phyloP scores from a whole-genome alignment of 371 early-diverging fungal genomes.

The Mucor ambiguus region DNA sequence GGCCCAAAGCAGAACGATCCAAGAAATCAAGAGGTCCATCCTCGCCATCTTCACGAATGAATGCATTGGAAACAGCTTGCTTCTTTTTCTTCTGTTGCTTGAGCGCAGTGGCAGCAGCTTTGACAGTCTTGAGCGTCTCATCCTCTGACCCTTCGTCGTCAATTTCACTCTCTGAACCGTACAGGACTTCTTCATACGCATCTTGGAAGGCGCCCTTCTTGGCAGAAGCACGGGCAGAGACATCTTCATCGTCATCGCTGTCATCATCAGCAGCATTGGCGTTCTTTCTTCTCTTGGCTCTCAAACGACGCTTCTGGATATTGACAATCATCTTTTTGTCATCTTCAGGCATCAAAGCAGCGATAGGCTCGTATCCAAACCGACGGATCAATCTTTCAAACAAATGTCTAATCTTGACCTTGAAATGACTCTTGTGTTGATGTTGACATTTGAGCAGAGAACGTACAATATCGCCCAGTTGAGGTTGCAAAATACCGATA shows the following conservation, averaged over 20 bases:
- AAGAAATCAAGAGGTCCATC: slow-evolving; percentile 89
- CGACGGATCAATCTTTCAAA: slow-evolving; percentile 90
- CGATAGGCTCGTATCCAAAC: slow-evolving; percentile 77
- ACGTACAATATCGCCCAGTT: slow-evolving; percentile 63
- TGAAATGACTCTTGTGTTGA: slow-evolving; percentile 88
- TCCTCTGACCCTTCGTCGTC: slow-evolving; percentile 71
- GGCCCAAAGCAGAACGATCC: slow-evolving; percentile 82
- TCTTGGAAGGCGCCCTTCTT: slow-evolving; percentile 63
- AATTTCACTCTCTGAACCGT: slow-evolving; percentile 91
- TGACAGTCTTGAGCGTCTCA: slow-evolving; percentile 37
- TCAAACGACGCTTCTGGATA: slow-evolving; percentile 89
- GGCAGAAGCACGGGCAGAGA: slow-evolving; percentile 37
- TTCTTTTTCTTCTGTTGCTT: slow-evolving; percentile 53
- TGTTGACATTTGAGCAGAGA: slow-evolving; percentile 83
- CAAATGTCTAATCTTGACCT: slow-evolving; percentile 88
- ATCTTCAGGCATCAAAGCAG: slow-evolving; percentile 82
- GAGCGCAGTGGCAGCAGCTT: slow-evolving; percentile 33
- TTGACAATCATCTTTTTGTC: slow-evolving; percentile 89
- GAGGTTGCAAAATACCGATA: slow-evolving; percentile 64
- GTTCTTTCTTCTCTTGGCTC: slow-evolving; percentile 81
- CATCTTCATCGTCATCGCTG: slow-evolving; percentile 53
- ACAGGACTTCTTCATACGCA: slow-evolving; percentile 88
- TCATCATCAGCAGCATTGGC: slow-evolving; percentile 37
- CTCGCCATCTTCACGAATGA: slow-evolving; percentile 80
- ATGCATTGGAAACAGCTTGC: slow-evolving; percentile 47